A percentile compares a stretch with the other conserved stretches of the same genome.
phyloP scores from a whole-genome alignment of 257 asterid genomes.

The Jacaranda copaia region DNA sequence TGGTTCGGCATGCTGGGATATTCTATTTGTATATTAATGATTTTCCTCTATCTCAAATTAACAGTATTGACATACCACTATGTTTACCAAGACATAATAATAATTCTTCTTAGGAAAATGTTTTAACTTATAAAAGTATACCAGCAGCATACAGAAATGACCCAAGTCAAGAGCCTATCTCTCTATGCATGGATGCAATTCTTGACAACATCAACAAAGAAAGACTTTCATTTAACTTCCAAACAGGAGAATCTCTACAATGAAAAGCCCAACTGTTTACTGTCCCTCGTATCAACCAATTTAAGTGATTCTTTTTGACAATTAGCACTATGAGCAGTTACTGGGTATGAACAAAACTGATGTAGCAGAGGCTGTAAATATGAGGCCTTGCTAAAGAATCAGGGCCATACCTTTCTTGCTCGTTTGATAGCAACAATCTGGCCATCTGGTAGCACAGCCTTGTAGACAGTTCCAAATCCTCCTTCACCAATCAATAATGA shows the following conservation, averaged over 20 bases:
- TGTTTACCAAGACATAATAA: background rate
- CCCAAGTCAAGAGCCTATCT: background rate
- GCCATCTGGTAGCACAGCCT: constrained; percentile 85
- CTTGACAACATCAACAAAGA: background rate
- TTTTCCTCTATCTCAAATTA: constrained; percentile 8
- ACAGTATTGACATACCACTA: background rate
- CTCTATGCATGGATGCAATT: background rate
- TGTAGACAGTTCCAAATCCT: constrained; percentile 93
- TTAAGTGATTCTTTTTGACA: background rate
- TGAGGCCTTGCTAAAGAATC: constrained; percentile 21
- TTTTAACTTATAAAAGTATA: background rate
- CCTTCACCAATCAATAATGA: constrained; percentile 84
- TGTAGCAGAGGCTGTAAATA: background rate
- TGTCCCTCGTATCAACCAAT: constrained; percentile 2
- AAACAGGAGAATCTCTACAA: background rate
- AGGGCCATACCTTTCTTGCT: constrained; percentile 77
- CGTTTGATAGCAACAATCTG: constrained; percentile 90
- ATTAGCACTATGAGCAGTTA: background rate
- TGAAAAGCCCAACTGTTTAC: background rate
- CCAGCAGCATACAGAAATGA: background rate
- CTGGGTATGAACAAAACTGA: background rate
- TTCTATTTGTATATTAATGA: background rate
- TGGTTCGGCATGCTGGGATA: background rate
- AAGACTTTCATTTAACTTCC: background rate
- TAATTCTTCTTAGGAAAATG: background rate